phyloP scores from a whole-genome alignment of 2,329 filamentous ascomycete species.

The Hypoxylon sp. region DNA sequence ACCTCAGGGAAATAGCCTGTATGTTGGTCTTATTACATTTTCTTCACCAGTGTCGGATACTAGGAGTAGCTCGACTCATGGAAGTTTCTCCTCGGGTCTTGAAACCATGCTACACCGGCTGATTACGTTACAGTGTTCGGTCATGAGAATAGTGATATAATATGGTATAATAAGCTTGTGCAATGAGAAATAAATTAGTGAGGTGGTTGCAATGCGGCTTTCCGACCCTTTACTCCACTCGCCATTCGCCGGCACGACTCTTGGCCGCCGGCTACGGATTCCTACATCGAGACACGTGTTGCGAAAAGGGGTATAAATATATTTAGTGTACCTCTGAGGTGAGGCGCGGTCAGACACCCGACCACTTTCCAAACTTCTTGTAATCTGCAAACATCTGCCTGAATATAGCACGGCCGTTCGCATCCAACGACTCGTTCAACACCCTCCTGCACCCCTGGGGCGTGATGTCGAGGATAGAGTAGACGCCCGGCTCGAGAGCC shows the following conservation, averaged over 20 bases:
- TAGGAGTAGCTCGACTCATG: not conserved
- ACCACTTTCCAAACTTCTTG: constrained; percentile 75
- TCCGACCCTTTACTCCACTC: constrained; percentile 25
- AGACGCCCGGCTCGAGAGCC: constrained; percentile 70
- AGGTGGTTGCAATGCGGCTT: not conserved
- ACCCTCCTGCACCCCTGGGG: constrained; percentile 68
- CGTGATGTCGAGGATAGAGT: constrained; percentile 72
- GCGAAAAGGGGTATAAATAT: constrained; percentile 31
- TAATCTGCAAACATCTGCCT: constrained; percentile 72
- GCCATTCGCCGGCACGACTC: constrained; percentile 8
- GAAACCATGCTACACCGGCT: not conserved
- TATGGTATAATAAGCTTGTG: constrained; percentile 9
- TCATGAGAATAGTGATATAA: constrained; percentile 8
- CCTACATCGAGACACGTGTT: constrained; percentile 23
- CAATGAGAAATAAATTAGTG: constrained; percentile 1
- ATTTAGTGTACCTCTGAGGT: constrained; percentile 10
- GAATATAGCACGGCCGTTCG: constrained; percentile 71
- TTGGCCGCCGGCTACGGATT: not conserved
- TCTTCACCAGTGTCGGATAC: not conserved
- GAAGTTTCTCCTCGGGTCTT: not conserved
- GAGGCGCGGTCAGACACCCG: constrained; percentile 62
- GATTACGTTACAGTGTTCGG: constrained; percentile 3
- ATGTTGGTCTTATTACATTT: not conserved
- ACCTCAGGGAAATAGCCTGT: not conserved
- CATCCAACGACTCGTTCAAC: constrained; percentile 72